A percentile compares a stretch with the other conserved stretches of the same genome.
Conservation (phyloP, 139 green algal genomes). For the Limnomonas spitsbergensis region DNA sequence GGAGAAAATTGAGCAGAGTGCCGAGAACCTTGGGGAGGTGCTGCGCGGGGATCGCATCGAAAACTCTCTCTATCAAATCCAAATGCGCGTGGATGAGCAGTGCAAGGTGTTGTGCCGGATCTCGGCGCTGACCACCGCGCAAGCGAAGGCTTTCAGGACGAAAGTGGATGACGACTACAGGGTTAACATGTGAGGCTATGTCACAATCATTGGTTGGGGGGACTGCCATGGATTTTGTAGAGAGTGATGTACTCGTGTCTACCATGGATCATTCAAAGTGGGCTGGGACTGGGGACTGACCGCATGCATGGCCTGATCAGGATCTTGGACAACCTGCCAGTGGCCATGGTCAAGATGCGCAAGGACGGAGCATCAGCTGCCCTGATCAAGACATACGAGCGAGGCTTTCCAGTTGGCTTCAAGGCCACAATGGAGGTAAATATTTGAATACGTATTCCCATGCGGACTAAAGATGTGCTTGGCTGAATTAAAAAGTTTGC, state of each 20-base stretch:
- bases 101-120: constrained; percentile 95
- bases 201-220: too few species aligned
- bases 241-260: too few species aligned
- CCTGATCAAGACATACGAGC: constrained; percentile 89
- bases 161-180: constrained; percentile 95
- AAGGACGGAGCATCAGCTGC: constrained; percentile 66
- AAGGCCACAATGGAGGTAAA: constrained; percentile 57
- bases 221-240: too few species aligned
- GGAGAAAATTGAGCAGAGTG: constrained; percentile 79
- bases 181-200: constrained; percentile 97
- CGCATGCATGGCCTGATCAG: constrained; percentile 29
- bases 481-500: too few species aligned
- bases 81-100: constrained; percentile 86
- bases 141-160: constrained; percentile 76
- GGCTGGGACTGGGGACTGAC: too few species aligned
- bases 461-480: too few species aligned
- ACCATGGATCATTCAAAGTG: too few species aligned
- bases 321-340: constrained; percentile 98
- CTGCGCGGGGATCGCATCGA: constrained; percentile 96
- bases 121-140: constrained; percentile 56
- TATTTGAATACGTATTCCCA: too few species aligned
- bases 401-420: constrained; percentile 93
- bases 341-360: constrained; percentile 85
- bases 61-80: constrained; percentile 90
- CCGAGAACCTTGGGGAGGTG: constrained; percentile 97